Base-by-base conservation (phyloP, 768 basidiomycete species). In the Daedaleopsis nitida region DNA sequence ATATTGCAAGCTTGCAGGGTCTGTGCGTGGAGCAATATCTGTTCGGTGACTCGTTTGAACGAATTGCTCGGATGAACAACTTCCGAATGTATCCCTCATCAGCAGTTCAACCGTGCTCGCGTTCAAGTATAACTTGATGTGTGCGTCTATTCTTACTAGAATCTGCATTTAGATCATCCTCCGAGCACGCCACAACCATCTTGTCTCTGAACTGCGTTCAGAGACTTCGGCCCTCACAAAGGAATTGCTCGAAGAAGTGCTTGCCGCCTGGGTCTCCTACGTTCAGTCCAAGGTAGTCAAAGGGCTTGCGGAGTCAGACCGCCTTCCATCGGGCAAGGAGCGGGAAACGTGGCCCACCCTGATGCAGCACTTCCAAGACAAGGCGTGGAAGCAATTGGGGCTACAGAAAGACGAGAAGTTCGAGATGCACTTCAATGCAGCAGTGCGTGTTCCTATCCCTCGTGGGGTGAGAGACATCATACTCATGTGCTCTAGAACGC, bases 361-460 rank as follows among this genome's bases (percentile, higher is more conserved):
- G n/a, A 75, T 91, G 2, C 66, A 75, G 42, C 76, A 79, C 39
- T 76, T 83, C 51, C 61, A 67, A 50, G 84, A 91, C 70, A 74
- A 77, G 39, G 72, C 77, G 39, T 94, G 89, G 88, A 88, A 86
- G 68, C 78, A 81, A 54, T 87, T 87, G 61, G 86, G 88, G 67
- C 72, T 90, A 70, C 85, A 80, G 70, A 82, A 86, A 69, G 90
- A 97, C 64, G 95, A 96, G 76, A 98, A 96, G 75, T 96, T 96
- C 69, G 86, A 88, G 55, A 91, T 98, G 92, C 79, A 96, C 75
- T 83, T 94, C 68, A 76, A 84, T 42, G 83, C 89, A 60, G 85
- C 96, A 66, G 92, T 94, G 72, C 70, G 86, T 78, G 23, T 42
- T 14, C 23, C 35, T 38, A 42, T 65, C 62, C 52, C 55, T 62